Percentiles rank a stretch among this genome's conserved stretches.
Evolutionary conservation across 176 grass and related monocot genomes (phyloP).

Genomic region (Elaeis guineensis): DNA sequence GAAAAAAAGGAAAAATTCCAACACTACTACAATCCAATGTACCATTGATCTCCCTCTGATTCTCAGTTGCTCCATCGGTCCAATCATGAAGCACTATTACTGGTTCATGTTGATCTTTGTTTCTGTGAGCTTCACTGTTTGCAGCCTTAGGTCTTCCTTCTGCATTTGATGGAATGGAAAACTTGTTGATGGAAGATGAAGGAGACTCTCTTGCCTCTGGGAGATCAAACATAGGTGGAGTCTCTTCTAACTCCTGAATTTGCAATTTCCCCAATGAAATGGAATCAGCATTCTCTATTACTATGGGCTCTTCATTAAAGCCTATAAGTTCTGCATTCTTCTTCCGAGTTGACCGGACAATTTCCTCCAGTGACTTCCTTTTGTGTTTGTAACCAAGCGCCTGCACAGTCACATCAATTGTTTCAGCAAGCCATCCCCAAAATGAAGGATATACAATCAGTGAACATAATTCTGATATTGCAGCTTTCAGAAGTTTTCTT

Average conservation of each 20-base stretch:
- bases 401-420: conserved; percentile 27
- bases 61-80: conserved; percentile 8
- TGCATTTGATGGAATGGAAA: conserved; percentile 8
- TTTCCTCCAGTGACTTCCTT: conserved; percentile 80
- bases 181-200: conserved; percentile 7
- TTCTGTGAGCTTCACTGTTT: conserved; percentile 18
- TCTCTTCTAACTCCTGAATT: conserved; percentile 15
- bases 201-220: conserved; percentile 5
- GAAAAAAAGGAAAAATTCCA: too few species aligned
- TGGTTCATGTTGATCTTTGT: conserved; percentile 14
- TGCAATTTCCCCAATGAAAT: conserved; percentile 19
- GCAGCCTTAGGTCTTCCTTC: conserved; percentile 16
- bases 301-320: conserved; percentile 75
- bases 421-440: too few species aligned
- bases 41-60: conserved; percentile 33
- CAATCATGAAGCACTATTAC: conserved; percentile 16
- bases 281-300: conserved; percentile 29
- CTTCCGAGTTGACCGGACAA: conserved; percentile 42
- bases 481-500: too few species aligned
- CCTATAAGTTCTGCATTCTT: conserved; percentile 64
- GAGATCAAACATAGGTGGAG: conserved; percentile 1
- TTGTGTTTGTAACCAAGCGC: conserved; percentile 68
- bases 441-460: too few species aligned
- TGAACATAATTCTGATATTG: too few species aligned
- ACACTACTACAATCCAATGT: background rate